Percentiles rank a stretch among this genome's conserved stretches.
These are phyloP conservation scores for Petrea volubilis DNA, from an alignment of 257 asterid species.

Conservation along the genomic window DNA sequence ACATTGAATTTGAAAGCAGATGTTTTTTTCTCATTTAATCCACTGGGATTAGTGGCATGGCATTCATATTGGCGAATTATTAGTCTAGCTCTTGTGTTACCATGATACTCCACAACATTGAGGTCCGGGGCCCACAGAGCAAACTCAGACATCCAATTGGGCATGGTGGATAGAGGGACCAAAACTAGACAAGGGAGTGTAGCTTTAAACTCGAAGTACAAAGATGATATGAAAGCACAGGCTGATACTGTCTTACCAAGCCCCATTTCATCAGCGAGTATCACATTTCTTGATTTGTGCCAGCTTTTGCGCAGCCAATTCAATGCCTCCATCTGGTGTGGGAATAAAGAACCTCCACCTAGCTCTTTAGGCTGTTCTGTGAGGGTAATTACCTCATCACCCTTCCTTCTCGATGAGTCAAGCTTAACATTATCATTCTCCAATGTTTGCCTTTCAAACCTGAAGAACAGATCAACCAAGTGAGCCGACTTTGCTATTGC, in stretches of 20 bases:
- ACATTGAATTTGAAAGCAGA: conserved; percentile 82
- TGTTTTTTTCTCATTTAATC: conserved; percentile 48
- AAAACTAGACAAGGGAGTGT: conserved; percentile 86
- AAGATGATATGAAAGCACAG: conserved; percentile 82
- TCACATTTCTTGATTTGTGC: conserved; percentile 88
- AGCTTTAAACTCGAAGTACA: conserved; percentile 79
- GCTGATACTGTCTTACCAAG: conserved; percentile 98
- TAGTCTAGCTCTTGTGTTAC: conserved; percentile 78
- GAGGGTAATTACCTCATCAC: conserved; percentile 62
- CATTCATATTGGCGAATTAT: conserved; percentile 92
- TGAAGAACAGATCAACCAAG: conserved; percentile 68
- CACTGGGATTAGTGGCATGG: conserved; percentile 61
- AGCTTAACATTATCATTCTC: conserved; percentile 52
- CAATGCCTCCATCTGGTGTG: conserved; percentile 97
- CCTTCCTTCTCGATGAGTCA: conserved; percentile 38
- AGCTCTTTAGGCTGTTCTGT: conserved; percentile 93
- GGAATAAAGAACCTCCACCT: conserved; percentile 82
- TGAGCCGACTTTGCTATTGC: conserved; percentile 55
- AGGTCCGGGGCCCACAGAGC: conserved; percentile 91
- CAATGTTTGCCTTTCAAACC: conserved; percentile 69
- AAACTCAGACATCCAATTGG: conserved; percentile 99
- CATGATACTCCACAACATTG: conserved; percentile 96
- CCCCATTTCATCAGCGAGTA: conserved; percentile 99
- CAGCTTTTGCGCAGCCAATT: conserved; percentile 98
- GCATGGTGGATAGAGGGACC: conserved; percentile 99